A percentile compares a stretch with the other conserved stretches of the same genome.
Evolutionary conservation across 2,329 filamentous ascomycete genomes (phyloP).

Genomic region (Chaetomium sp.): DNA sequence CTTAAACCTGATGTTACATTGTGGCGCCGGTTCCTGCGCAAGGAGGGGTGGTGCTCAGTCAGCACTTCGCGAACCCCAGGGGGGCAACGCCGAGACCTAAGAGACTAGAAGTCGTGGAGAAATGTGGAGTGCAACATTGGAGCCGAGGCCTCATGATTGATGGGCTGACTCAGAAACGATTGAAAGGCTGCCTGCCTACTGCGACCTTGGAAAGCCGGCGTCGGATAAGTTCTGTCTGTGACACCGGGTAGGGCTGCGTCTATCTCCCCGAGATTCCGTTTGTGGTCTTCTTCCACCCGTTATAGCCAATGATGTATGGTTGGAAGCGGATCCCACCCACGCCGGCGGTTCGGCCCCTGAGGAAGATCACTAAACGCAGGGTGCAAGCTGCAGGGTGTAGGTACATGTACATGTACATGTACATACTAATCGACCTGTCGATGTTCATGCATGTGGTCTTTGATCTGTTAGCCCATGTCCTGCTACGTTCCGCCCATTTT

Average conservation of each 20-base stretch:
- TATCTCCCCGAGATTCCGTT: background rate
- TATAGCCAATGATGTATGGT: background rate
- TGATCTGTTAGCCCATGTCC: background rate
- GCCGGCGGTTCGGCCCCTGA: background rate
- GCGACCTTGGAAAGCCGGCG: background rate
- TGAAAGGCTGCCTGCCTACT: conserved; percentile 1
- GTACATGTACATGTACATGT: background rate
- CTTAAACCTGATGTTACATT: background rate
- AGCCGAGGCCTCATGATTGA: background rate
- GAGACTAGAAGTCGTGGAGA: background rate
- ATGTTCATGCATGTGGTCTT: background rate
- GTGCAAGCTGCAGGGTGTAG: too few relatives aligned
- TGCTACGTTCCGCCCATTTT: background rate
- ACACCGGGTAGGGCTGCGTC: background rate
- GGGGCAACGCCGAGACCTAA: background rate
- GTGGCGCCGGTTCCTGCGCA: conserved; percentile 1
- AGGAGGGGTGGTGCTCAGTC: conserved; percentile 15
- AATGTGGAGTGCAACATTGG: background rate
- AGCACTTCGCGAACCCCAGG: background rate
- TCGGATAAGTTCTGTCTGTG: background rate
- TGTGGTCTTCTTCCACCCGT: background rate
- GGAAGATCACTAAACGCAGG: background rate
- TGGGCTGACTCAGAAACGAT: background rate
- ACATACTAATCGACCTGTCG: background rate
- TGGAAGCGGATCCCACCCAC: background rate